Percentiles rank a stretch among this genome's conserved stretches.
phyloP scores from a whole-genome alignment of 2,329 filamentous ascomycete species.

The Talaromyces sp. region DNA sequence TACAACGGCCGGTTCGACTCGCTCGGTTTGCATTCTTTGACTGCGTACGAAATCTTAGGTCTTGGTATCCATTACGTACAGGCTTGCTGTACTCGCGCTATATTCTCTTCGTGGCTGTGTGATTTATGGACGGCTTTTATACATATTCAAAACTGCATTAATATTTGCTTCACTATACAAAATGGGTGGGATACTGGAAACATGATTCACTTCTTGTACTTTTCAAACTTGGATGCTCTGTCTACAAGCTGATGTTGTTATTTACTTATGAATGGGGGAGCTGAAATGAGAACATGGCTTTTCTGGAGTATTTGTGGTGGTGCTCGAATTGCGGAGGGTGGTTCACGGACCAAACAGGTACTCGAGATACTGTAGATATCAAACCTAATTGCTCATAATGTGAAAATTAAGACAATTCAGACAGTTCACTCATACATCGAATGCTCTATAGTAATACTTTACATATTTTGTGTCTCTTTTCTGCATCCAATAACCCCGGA shows the following conservation, averaged over 20 bases:
- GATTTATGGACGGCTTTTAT: conserved; percentile 7
- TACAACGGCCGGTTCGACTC: background rate
- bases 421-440: too few relatives aligned
- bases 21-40: background rate
- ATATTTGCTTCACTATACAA: conserved; percentile 1
- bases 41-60: background rate
- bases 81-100: background rate
- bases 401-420: background rate
- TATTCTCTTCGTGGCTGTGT: conserved; percentile 6
- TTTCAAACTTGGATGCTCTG: background rate
- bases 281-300: background rate
- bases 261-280: background rate
- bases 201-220: conserved; percentile 6
- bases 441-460: background rate
- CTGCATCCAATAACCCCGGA: background rate
- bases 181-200: background rate
- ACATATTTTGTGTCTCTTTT: background rate
- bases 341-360: background rate
- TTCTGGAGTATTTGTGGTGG: background rate
- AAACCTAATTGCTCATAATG: conserved; percentile 1
- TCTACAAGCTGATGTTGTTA: background rate
- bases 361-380: background rate
- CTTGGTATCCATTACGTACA: background rate
- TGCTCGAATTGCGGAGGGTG: background rate
- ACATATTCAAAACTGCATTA: conserved; percentile 15